Evolutionary conservation across 2,329 filamentous ascomycete genomes (phyloP).

Genomic region (Claviceps citrina): DNA sequence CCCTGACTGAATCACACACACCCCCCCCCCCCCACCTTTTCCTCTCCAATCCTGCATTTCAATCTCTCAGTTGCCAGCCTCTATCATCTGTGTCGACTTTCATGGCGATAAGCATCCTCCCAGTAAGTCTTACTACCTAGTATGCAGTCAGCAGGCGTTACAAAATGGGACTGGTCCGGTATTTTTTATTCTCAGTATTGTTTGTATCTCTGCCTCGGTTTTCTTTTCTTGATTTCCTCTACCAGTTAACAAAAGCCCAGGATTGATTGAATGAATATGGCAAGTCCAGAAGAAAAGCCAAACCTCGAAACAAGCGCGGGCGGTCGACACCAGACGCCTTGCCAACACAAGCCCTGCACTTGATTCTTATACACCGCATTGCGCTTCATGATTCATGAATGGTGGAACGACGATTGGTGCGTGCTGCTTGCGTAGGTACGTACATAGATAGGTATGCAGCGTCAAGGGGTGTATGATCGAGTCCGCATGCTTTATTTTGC

Average conservation of each 20-base stretch:
- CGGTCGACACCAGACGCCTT: not conserved
- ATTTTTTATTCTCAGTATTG: too few relatives aligned
- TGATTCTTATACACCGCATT: constrained; percentile 1
- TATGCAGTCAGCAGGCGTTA: too few relatives aligned
- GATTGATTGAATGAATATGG: not conserved
- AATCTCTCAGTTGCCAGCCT: too few relatives aligned
- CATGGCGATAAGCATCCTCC: too few relatives aligned
- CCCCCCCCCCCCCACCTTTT: too few relatives aligned
- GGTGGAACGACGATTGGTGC: constrained; percentile 2
- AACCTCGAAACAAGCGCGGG: not conserved
- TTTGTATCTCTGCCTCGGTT: too few relatives aligned
- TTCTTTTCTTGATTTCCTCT: not conserved
- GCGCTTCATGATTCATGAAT: not conserved
- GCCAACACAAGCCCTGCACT: not conserved
- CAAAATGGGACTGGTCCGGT: not conserved
- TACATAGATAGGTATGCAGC: too few relatives aligned
- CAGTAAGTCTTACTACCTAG: too few relatives aligned
- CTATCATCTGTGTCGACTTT: too few relatives aligned
- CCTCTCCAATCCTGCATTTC: too few relatives aligned
- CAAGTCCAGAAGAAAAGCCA: not conserved
- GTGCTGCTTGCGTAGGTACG: not conserved
- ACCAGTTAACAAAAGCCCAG: too few relatives aligned
- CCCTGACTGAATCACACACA: too few relatives aligned
- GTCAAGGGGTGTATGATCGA: constrained; percentile 1
- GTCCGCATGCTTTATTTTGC: not conserved